A percentile compares a stretch with the other conserved stretches of the same genome.
phyloP scores from a whole-genome alignment of 768 basidiomycete genomes.

The Strobilomyces echinocephalus region DNA sequence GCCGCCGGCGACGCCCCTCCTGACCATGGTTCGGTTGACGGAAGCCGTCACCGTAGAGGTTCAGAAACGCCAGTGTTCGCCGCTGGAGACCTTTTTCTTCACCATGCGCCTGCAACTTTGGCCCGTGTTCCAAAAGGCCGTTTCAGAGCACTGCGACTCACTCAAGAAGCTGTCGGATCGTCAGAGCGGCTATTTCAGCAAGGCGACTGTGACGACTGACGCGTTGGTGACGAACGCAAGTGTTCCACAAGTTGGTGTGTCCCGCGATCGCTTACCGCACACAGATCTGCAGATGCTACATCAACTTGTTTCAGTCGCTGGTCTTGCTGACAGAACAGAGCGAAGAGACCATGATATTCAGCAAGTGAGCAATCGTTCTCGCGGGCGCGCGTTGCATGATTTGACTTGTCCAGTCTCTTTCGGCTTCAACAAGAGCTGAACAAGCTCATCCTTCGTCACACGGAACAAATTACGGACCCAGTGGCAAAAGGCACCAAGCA shows the following conservation, averaged over 20 bases:
- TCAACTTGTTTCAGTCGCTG: slow-evolving; percentile 75
- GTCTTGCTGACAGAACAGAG: slow-evolving; percentile 75
- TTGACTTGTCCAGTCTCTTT: slow-evolving; percentile 51
- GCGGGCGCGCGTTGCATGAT: background rate
- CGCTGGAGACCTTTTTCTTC: slow-evolving; percentile 79
- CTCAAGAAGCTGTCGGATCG: slow-evolving; percentile 82
- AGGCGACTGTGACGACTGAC: slow-evolving; percentile 63
- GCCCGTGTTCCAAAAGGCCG: slow-evolving; percentile 88
- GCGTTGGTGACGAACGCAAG: slow-evolving; percentile 56
- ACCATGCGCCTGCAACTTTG: slow-evolving; percentile 81
- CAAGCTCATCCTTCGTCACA: slow-evolving; percentile 70
- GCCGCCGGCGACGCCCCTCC: slow-evolving; percentile 70
- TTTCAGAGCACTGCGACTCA: slow-evolving; percentile 78
- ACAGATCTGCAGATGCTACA: slow-evolving; percentile 74
- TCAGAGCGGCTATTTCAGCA: slow-evolving; percentile 56
- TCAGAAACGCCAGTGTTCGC: slow-evolving; percentile 71
- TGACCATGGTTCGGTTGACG: slow-evolving; percentile 89
- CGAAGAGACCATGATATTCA: slow-evolving; percentile 95
- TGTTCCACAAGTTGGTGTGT: background rate
- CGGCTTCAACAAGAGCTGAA: slow-evolving; percentile 82
- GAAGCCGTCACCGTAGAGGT: slow-evolving; percentile 75
- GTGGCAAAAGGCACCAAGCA: slow-evolving; percentile 63
- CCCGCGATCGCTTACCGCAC: background rate
- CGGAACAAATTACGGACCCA: slow-evolving; percentile 58
- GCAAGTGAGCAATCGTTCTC: slow-evolving; percentile 59